phyloP scores from a whole-genome alignment of 495 filamentous ascomycete genomes.

The Penicillium maclennaniae region DNA sequence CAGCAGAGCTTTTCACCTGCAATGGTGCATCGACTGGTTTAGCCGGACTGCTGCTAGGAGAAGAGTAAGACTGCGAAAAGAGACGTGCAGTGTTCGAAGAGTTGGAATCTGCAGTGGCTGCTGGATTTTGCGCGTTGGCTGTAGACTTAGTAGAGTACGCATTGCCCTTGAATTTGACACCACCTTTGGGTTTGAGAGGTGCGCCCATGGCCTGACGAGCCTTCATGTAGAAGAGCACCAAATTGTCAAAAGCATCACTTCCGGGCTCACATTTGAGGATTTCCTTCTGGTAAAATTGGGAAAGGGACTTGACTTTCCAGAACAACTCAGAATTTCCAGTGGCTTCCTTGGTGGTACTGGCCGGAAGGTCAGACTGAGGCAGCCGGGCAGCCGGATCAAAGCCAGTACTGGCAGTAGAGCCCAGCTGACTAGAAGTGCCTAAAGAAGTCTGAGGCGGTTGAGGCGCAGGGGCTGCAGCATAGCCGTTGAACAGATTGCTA shows the following conservation, averaged over 20 bases:
- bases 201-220: constrained; percentile 33
- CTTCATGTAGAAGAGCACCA: constrained; percentile 34
- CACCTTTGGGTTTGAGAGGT: constrained; percentile 20
- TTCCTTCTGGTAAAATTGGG: constrained; percentile 31
- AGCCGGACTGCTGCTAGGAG: constrained; percentile 19
- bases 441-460: background rate
- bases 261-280: constrained; percentile 27
- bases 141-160: background rate
- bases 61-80: constrained; percentile 43
- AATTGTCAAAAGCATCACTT: constrained; percentile 27
- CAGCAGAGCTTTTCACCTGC: constrained; percentile 1
- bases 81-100: constrained; percentile 36
- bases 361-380: constrained; percentile 17
- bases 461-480: background rate
- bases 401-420: background rate
- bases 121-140: background rate
- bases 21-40: constrained; percentile 4
- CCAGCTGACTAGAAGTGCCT: background rate
- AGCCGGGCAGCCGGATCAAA: background rate
- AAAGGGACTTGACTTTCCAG: constrained; percentile 28
- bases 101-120: constrained; percentile 5
- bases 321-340: constrained; percentile 20
- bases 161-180: background rate
- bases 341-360: constrained; percentile 11
- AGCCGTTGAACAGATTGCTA: constrained; percentile 26